phyloP scores from a whole-genome alignment of 805 yeast genomes.

The Yarrowia sp. region DNA sequence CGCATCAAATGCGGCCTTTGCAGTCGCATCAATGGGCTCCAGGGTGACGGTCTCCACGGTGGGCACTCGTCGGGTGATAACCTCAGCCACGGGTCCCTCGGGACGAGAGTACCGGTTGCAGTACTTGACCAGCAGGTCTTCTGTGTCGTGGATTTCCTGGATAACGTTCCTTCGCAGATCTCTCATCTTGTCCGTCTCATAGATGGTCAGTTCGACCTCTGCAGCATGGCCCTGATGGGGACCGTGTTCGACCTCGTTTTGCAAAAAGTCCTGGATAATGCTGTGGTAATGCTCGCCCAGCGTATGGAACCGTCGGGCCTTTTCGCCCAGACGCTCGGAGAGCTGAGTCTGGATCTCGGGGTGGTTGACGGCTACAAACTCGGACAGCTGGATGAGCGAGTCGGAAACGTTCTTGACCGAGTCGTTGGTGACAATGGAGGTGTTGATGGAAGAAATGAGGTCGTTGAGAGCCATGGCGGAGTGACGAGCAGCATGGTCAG shows the following conservation, averaged over 20 bases:
- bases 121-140: conserved; percentile 30
- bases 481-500: conserved; percentile 30
- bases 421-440: conserved; percentile 31
- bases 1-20: conserved; percentile 15
- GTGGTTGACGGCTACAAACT: conserved; percentile 18
- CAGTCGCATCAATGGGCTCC: background rate
- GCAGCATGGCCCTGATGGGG: conserved; percentile 25
- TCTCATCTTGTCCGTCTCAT: conserved; percentile 21
- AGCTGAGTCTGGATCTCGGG: conserved; percentile 27
- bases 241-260: conserved; percentile 16
- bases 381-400: conserved; percentile 28
- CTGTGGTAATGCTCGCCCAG: conserved; percentile 25
- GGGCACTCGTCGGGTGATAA: conserved; percentile 13
- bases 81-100: conserved; percentile 7
- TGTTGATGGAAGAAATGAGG: conserved; percentile 32
- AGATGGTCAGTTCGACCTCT: conserved; percentile 21
- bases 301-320: conserved; percentile 27
- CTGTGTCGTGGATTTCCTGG: conserved; percentile 30
- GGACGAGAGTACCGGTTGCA: conserved; percentile 28
- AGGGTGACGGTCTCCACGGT: conserved; percentile 18
- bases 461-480: conserved; percentile 34
- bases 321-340: conserved; percentile 26
- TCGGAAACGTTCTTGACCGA: conserved; percentile 30
- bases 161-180: conserved; percentile 29
- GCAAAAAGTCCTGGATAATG: conserved; percentile 21